phyloP scores from a whole-genome alignment of 2,329 filamentous ascomycete species.

The Tricladium varicosporioides region DNA sequence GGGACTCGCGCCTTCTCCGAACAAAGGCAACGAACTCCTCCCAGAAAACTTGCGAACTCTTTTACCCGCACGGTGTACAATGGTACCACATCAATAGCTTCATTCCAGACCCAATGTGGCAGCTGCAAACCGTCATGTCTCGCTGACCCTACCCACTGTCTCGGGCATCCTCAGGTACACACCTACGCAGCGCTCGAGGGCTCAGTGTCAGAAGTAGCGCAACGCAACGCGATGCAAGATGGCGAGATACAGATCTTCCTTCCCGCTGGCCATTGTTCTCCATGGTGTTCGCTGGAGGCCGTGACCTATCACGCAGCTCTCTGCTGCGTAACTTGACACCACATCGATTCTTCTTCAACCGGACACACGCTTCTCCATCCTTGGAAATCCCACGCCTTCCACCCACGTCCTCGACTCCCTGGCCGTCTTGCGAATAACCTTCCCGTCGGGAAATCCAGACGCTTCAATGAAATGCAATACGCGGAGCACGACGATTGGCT shows the following conservation, averaged over 20 bases:
- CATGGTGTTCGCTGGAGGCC: slow-evolving; percentile 7
- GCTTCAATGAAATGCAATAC: slow-evolving; percentile 2
- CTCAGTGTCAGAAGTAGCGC: slow-evolving; percentile 1
- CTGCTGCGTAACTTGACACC: slow-evolving; percentile 19
- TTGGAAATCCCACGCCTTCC: background rate
- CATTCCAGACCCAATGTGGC: background rate
- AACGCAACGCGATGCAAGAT: slow-evolving; percentile 12
- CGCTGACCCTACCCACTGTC: slow-evolving; percentile 8
- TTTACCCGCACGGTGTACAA: slow-evolving; percentile 7
- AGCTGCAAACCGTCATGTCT: slow-evolving; percentile 6
- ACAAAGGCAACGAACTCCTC: slow-evolving; percentile 11
- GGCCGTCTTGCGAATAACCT: background rate
- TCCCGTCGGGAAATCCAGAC: background rate
- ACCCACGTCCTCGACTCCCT: background rate
- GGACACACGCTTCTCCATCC: background rate
- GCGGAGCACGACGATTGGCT: background rate
- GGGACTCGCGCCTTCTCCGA: too few relatives aligned
- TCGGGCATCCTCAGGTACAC: slow-evolving; percentile 5
- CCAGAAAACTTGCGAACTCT: slow-evolving; percentile 11
- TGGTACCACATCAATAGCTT: background rate
- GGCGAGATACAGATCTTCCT: slow-evolving; percentile 21
- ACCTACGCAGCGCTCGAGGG: background rate
- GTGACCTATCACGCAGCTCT: slow-evolving; percentile 19
- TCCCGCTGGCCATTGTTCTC: background rate
- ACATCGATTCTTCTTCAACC: slow-evolving; percentile 5